Evolutionary conservation across 2,329 filamentous ascomycete species (phyloP).

Genomic region (Trichoderma koningii): DNA sequence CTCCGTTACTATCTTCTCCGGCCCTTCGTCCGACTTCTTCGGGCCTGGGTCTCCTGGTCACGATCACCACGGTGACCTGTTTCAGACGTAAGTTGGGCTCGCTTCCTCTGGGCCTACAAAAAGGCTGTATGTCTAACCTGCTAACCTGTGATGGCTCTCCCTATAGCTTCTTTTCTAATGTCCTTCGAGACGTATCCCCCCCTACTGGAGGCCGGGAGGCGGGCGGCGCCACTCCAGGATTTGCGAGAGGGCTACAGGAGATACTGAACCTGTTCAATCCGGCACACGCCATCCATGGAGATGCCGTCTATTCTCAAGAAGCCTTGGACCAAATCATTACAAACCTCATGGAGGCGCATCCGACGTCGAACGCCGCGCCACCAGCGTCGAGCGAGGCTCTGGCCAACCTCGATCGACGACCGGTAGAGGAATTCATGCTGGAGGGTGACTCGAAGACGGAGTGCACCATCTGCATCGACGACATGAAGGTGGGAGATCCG

Average conservation of each 20-base stretch:
- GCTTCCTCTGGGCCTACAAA: not conserved
- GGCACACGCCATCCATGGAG: constrained; percentile 61
- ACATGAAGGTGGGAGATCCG: constrained; percentile 70
- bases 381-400: constrained; percentile 79
- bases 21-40: constrained; percentile 35
- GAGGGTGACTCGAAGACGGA: constrained; percentile 68
- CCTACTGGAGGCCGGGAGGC: constrained; percentile 36
- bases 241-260: constrained; percentile 49
- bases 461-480: constrained; percentile 94
- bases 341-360: constrained; percentile 82
- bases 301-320: constrained; percentile 89
- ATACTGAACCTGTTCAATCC: constrained; percentile 58
- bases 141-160: not conserved
- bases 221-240: constrained; percentile 32
- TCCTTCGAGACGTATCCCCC: constrained; percentile 46
- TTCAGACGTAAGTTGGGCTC: constrained; percentile 49
- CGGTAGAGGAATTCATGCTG: constrained; percentile 70
- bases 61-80: constrained; percentile 42
- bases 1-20: constrained; percentile 53
- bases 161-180: constrained; percentile 50
- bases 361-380: constrained; percentile 73
- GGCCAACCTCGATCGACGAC: constrained; percentile 68
- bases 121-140: not conserved
- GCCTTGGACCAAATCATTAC: constrained; percentile 87
- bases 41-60: constrained; percentile 22